phyloP scores from a whole-genome alignment of 2,329 filamentous ascomycete species.

The Claviceps quebecensis region DNA sequence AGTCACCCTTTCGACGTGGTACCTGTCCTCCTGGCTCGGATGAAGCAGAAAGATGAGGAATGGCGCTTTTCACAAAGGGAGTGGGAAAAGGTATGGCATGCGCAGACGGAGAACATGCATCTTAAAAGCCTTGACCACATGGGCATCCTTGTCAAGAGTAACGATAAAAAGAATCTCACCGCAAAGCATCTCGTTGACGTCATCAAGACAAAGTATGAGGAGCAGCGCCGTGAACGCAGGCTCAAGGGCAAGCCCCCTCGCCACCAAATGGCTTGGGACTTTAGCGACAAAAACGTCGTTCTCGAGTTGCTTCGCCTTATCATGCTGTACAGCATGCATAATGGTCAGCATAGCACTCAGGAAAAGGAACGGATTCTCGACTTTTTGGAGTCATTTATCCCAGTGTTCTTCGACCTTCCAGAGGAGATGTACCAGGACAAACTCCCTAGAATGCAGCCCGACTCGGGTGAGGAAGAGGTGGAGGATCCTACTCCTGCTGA shows the following conservation, averaged over 20 bases:
- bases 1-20: slow-evolving; percentile 72
- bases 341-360: slow-evolving; percentile 54
- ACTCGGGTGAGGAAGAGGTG: slow-evolving; percentile 63
- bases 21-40: slow-evolving; percentile 70
- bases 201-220: slow-evolving; percentile 85
- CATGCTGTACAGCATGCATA: slow-evolving; percentile 51
- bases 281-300: slow-evolving; percentile 57
- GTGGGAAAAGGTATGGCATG: slow-evolving; percentile 98
- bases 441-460: slow-evolving; percentile 54
- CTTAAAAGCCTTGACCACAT: slow-evolving; percentile 95
- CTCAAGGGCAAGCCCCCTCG: slow-evolving; percentile 46
- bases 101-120: slow-evolving; percentile 88
- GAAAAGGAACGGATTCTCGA: slow-evolving; percentile 62
- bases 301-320: slow-evolving; percentile 47
- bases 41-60: slow-evolving; percentile 94
- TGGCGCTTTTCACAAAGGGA: slow-evolving; percentile 96
- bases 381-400: slow-evolving; percentile 65
- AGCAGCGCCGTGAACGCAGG: slow-evolving; percentile 62
- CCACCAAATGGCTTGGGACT: slow-evolving; percentile 63
- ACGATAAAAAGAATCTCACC: slow-evolving; percentile 83
- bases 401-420: slow-evolving; percentile 62
- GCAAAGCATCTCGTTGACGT: slow-evolving; percentile 81
- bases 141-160: slow-evolving; percentile 75
- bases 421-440: slow-evolving; percentile 54
- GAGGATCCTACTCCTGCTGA: slow-evolving; percentile 61